Evolutionary conservation across 495 filamentous ascomycete species (phyloP), one percentile per base, ranked within the genome.

Genomic region (Physcia stellaris): DNA sequence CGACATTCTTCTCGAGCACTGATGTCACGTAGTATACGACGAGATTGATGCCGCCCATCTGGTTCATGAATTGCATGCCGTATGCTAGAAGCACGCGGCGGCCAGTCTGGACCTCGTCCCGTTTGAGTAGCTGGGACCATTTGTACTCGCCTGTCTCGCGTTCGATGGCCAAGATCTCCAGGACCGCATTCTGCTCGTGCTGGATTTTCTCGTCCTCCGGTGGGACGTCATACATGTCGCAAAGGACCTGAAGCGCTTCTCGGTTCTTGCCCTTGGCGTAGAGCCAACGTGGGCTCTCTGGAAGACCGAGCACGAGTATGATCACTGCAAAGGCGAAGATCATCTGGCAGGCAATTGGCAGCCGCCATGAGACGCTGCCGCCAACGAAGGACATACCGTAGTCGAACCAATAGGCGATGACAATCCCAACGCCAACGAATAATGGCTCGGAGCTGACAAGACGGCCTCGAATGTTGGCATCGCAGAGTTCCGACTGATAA

Each of bases 1-100:
- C 63, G 49, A 80, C 61, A 15, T 59, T 66, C 5, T 60, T 53
- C 24, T 64, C 56, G 35, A 71, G 73, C 16, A 80, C 61, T 13
- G 60, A 56, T 17, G 71, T 67, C 11, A 65, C 58, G 52, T 68
- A 73, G 37, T 70, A 70, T 33, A 64, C 70, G 29, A 75, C 59
- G 46, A 74, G 55, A 37, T 71, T 74, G 37, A 66, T 59, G 9
- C 72, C 72, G 2, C 48, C 46, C 10, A 59, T 35, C 30, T 41
- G 39, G 35, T 41, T 41, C 39, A 41, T 41, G 43, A 66, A 58
- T 50, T 72, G 57, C 24, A 68, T 59, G 27, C 58, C 59, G 45
- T 64, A 67, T 1, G 70, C 68, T 6, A 77, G 59, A 28, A 67
- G 37, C 16, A 71, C 64, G 28, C 71, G 56, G 36, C 59, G 43